phyloP scores from a whole-genome alignment of 192 early-diverging fungal species.

The Gonapodya sp. region DNA sequence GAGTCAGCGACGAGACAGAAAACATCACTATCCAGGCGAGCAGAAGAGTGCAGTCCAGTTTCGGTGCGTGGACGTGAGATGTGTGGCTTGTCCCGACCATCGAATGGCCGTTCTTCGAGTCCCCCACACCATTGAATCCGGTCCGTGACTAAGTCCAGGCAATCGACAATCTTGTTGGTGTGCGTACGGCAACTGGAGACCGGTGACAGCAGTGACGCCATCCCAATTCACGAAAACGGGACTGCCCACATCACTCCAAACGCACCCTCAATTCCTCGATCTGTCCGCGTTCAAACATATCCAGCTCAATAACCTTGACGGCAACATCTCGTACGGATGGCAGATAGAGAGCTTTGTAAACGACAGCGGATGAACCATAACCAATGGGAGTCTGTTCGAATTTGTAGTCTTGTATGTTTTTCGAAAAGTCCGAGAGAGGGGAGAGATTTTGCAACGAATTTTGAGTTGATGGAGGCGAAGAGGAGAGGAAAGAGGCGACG shows the following conservation, averaged over 20 bases:
- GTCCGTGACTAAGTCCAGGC: too few species aligned
- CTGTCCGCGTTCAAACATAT: slow-evolving; percentile 83
- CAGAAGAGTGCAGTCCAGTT: too few species aligned
- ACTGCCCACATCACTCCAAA: background rate
- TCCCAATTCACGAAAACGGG: background rate
- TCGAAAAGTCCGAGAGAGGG: background rate
- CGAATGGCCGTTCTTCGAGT: too few species aligned
- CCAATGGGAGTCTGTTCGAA: slow-evolving; percentile 31
- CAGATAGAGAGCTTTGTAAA: slow-evolving; percentile 69
- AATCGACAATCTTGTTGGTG: too few species aligned
- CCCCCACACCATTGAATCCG: too few species aligned
- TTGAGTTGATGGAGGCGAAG: background rate
- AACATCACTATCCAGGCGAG: too few species aligned
- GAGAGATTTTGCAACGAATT: background rate
- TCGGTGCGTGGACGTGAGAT: too few species aligned
- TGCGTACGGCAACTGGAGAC: too few species aligned
- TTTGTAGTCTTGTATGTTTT: background rate
- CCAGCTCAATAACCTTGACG: slow-evolving; percentile 80
- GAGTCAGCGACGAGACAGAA: background rate
- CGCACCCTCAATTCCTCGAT: slow-evolving; percentile 78
- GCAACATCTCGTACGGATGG: slow-evolving; percentile 58
- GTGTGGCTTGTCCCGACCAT: too few species aligned
- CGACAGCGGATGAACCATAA: slow-evolving; percentile 78
- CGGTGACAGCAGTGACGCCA: too few species aligned
- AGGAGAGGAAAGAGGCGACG: background rate